A percentile compares a stretch with the other conserved stretches of the same genome.
phyloP scores from a whole-genome alignment of 169 alveolate species.

The Cryptosporidium xiaoi region DNA sequence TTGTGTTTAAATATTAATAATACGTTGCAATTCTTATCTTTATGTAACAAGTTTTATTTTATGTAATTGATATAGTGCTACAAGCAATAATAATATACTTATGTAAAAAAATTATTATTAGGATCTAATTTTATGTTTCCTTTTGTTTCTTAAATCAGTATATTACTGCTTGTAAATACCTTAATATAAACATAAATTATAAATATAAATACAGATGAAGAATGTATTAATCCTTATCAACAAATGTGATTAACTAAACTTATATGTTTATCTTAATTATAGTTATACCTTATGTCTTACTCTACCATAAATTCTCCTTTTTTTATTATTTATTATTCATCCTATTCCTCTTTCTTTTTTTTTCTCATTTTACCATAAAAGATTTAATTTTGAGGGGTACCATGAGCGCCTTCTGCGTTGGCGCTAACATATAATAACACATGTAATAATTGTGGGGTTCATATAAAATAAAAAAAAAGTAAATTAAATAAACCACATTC shows the following conservation, averaged over 20 bases:
- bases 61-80: no score
- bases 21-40: no score
- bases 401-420: not conserved
- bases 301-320: constrained; percentile 1
- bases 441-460: constrained; percentile 13
- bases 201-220: no score
- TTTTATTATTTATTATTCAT: constrained; percentile 27
- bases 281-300: not conserved
- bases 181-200: no score
- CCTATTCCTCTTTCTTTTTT: not conserved
- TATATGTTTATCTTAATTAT: not conserved
- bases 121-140: no score
- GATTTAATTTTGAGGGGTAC: constrained; percentile 51
- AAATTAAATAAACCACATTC: not conserved
- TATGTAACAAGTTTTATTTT: no score
- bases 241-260: not conserved
- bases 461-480: not conserved
- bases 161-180: no score
- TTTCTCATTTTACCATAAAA: constrained; percentile 10
- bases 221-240: not conserved
- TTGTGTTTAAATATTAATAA: no score
- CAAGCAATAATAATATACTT: no score
- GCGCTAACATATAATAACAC: constrained; percentile 13
- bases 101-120: no score
- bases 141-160: no score